A percentile compares a stretch with the other conserved stretches of the same genome.
These are phyloP conservation scores for Kickxella alabastrina DNA, from an alignment of 192 early-diverging fungal genomes.

Conservation along the genomic window DNA sequence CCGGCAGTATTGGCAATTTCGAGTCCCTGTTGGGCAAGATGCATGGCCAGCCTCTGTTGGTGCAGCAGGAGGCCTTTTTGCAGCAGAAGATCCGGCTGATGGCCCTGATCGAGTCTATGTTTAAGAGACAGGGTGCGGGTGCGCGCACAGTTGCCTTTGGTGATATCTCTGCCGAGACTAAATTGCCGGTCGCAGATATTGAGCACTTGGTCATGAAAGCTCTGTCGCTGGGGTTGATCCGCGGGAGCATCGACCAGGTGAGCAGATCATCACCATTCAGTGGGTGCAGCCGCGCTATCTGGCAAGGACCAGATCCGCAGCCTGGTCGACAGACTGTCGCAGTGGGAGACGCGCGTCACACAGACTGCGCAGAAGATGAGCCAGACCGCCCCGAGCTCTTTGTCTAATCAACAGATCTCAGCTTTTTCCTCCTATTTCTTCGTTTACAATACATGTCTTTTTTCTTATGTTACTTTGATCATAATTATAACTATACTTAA, in stretches of 20 bases:
- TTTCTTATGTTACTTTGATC: not conserved
- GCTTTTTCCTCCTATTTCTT: constrained; percentile 1
- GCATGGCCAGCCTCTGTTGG: constrained; percentile 74
- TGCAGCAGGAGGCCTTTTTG: constrained; percentile 68
- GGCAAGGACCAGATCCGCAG: constrained; percentile 80
- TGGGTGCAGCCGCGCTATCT: constrained; percentile 99
- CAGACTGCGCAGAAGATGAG: constrained; percentile 44
- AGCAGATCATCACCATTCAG: constrained; percentile 77
- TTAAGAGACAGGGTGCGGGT: constrained; percentile 65
- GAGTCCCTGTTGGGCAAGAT: constrained; percentile 73
- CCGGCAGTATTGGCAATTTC: constrained; percentile 90
- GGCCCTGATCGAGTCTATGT: constrained; percentile 93
- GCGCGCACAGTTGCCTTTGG: constrained; percentile 76
- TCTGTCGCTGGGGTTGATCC: constrained; percentile 84
- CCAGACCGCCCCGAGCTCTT: constrained; percentile 43
- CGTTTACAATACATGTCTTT: not conserved
- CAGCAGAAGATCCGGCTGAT: constrained; percentile 96
- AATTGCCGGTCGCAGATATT: constrained; percentile 56
- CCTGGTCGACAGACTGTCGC: constrained; percentile 74
- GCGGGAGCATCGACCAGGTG: constrained; percentile 97
- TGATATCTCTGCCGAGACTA: constrained; percentile 78
- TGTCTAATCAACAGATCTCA: constrained; percentile 8
- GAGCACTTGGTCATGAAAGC: constrained; percentile 99
- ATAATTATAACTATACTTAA: not conserved
- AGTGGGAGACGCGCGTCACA: constrained; percentile 84